Evolutionary conservation across 352 stramenopile genomes (phyloP), one percentile per base, ranked within the genome.

Genomic region (Globisporangium canariense): DNA sequence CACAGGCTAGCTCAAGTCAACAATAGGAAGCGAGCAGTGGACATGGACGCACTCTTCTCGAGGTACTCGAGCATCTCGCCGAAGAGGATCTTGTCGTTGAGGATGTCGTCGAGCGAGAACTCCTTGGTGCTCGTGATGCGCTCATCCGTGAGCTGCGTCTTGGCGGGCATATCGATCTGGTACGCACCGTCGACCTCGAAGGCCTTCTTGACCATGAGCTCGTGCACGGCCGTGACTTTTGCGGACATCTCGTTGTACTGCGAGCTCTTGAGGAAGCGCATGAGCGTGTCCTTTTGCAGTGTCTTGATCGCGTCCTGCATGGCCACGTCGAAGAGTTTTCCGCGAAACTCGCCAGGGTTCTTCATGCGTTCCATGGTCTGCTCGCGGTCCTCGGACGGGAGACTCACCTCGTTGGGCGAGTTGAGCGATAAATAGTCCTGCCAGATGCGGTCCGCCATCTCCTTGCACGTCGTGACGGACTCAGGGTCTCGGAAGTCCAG

Each of bases 301-400:
- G 86, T 94, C 62, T 94, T 94, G 63, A 94, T 89, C 10, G 83
- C 83, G 61, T 94, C 86, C 66, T 92, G 81, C 69, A 90, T 80
- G 14, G 83, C 83, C 2, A 91, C 86, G 55, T 94, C 86, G 46
- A 94, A 94, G 54, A 94, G 79, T 64, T 92, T 94, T 69, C 70
- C 77, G 38, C 78, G 74, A 58, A 78, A 91, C 74, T 93, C 81
- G 34, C 76, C 83, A 3, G 85, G 85, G 28, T 79, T 86, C 62
- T 94, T 90, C 83, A 94, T 91, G 46, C 86, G 81, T 59, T 92
- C 80, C 76, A 92, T 83, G 6, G 86, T 92, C 70, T 83, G 74
- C 22, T 90, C 78, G 10, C 86, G 83, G 65, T 94, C 86, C 43
- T 94, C 81, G 0, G 79, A 90, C 18, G 83, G 83, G 47, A 94